Evolutionary conservation across 78 protist genomes (phyloP).

Genomic region (Speleostelium caveatum): DNA sequence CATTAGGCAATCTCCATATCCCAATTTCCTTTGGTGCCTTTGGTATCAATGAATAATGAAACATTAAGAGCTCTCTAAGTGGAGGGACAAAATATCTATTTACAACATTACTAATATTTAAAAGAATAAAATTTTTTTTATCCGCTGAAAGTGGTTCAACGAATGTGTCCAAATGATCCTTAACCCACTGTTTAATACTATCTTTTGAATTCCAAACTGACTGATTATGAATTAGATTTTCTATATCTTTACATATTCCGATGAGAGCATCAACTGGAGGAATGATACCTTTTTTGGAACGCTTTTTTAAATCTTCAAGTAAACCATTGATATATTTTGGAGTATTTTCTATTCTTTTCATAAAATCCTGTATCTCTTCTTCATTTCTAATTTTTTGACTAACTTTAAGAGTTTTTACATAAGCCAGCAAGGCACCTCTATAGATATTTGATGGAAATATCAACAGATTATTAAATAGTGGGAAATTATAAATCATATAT

Average conservation of each 20-base stretch:
- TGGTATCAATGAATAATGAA: constrained; percentile 6
- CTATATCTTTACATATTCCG: constrained; percentile 31
- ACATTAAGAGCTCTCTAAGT: constrained; percentile 1
- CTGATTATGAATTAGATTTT: not conserved
- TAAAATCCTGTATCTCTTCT: constrained; percentile 15
- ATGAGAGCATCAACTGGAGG: constrained; percentile 30
- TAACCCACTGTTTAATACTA: not conserved
- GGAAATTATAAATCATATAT: constrained; percentile 12
- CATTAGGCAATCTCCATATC: constrained; percentile 49
- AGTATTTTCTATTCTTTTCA: constrained; percentile 18
- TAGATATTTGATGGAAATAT: constrained; percentile 33
- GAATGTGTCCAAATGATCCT: not conserved
- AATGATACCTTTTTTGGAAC: not conserved
- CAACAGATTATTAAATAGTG: constrained; percentile 20
- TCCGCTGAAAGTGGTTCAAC: not conserved
- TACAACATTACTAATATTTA: not conserved
- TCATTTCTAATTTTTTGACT: constrained; percentile 6
- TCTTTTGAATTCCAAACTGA: not conserved
- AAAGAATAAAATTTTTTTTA: not conserved
- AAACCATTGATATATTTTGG: constrained; percentile 3
- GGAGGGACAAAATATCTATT: constrained; percentile 11
- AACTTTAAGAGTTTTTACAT: constrained; percentile 16
- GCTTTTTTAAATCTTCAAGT: constrained; percentile 15
- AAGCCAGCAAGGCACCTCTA: constrained; percentile 15
- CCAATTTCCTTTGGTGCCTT: constrained; percentile 28